Evolutionary conservation across 225 moss, liverwort and hornwort species (phyloP).

Genomic region (Polytrichum formosum): DNA sequence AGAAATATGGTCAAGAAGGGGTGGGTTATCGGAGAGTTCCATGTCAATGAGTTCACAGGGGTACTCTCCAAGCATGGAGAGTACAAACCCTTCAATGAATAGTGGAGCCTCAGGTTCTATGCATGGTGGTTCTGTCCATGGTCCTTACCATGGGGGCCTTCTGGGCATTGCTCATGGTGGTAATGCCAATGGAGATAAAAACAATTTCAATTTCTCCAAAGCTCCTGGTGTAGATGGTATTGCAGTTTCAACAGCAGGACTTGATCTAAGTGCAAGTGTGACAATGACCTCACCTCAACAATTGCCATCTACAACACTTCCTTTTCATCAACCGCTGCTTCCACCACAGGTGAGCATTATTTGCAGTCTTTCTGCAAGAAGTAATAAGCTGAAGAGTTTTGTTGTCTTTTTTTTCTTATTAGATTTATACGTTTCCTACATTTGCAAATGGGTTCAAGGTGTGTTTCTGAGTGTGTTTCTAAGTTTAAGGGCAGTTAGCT

Average conservation of each 20-base stretch:
- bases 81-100: constrained; percentile 24
- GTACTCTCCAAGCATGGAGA: constrained; percentile 41
- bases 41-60: constrained; percentile 42
- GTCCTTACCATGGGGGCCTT: constrained; percentile 37
- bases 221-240: constrained; percentile 36
- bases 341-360: constrained; percentile 58
- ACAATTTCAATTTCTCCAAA: constrained; percentile 36
- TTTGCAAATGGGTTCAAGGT: no score
- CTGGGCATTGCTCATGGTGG: constrained; percentile 24
- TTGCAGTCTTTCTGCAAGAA: no score
- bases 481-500: no score
- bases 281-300: constrained; percentile 20
- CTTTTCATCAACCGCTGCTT: constrained; percentile 70
- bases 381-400: no score
- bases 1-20: constrained; percentile 48
- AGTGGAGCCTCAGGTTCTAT: constrained; percentile 36
- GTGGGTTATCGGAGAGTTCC: constrained; percentile 42
- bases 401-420: no score
- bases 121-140: constrained; percentile 24
- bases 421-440: no score
- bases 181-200: constrained; percentile 29
- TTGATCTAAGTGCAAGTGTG: constrained; percentile 34
- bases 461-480: no score
- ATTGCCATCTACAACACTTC: constrained; percentile 25
- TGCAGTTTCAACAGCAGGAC: constrained; percentile 58